Evolutionary conservation across 2,329 filamentous ascomycete genomes (phyloP), one percentile per base, ranked within the genome.

Genomic region (Chalara sp.): DNA sequence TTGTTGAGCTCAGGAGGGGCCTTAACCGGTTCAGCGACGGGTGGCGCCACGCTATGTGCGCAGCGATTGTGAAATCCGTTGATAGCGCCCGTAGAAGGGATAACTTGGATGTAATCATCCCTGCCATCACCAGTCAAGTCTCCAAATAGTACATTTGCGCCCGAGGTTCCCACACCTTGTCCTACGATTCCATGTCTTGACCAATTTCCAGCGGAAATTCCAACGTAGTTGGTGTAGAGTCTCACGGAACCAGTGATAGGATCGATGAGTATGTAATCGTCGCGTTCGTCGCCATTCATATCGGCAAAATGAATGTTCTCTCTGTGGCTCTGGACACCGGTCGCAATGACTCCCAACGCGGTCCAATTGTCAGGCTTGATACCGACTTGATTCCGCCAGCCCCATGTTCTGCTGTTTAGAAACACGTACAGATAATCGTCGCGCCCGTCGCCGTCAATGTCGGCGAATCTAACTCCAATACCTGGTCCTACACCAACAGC

Each of bases 391-490:
- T 53, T 53, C n/a, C 47, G 28, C 28, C 35, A 53, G 12, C 28
- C 39, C 8, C 33, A 28, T 6, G 50, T 31, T 44, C 29, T 35
- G 11, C 52, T 49, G 35, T 47, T 41, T 5, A n/a, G 6, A 32
- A 47, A 13, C 12, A 51, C 45, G 8, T 12, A 42, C 11, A 54
- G 41, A 46, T 54, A 54, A 6, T 54, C 52, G 6, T 46, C 49
- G n/a, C 46, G 10, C 7, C 49, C 49, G 40, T 54, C 47, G 1
- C 52, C 52, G 30, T 51, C 43, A 28, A 54, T 45, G 43, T 54
- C 52, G 12, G 50, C 53, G 31, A 55, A 50, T 8, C 32, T 29
- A 6, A 52, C 46, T 29, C 46, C 50, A 7, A 11, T 11, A 13
- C 35, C 33, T 5, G 8, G 21, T 5, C 37, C 47, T 11, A 43